Evolutionary conservation across 1,284 basidiomycete species (phyloP).

Genomic region (Rhodotorula sp.): DNA sequence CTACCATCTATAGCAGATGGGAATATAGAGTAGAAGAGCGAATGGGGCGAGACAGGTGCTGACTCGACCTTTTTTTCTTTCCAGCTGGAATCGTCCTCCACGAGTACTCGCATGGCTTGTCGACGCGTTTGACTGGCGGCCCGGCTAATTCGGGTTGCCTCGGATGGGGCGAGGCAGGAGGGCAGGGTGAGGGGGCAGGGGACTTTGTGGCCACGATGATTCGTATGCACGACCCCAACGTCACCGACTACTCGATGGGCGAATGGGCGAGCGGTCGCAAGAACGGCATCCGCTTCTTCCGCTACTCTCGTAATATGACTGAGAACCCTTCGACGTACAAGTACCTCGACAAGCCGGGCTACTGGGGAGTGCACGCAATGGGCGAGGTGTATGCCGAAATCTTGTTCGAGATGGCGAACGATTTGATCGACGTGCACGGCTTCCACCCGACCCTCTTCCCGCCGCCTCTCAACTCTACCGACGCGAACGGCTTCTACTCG

Average conservation of each 20-base stretch:
- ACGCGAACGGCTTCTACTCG: conserved; percentile 74
- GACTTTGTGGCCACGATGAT: conserved; percentile 40
- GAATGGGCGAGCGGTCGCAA: conserved; percentile 82
- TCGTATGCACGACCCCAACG: conserved; percentile 33
- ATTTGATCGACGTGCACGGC: conserved; percentile 68
- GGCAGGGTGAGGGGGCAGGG: conserved; percentile 64
- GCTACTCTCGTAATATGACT: conserved; percentile 64
- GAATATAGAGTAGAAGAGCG: too few relatives aligned
- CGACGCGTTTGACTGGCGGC: conserved; percentile 89
- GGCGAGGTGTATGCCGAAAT: conserved; percentile 96
- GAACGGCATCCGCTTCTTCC: conserved; percentile 80
- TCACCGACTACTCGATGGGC: conserved; percentile 64
- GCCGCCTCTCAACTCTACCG: conserved; percentile 56
- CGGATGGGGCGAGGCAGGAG: conserved; percentile 64
- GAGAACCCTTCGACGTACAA: conserved; percentile 90
- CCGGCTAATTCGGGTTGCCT: conserved; percentile 63
- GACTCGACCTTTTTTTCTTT: not conserved
- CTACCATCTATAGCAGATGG: too few relatives aligned
- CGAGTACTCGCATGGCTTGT: conserved; percentile 71
- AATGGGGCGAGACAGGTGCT: too few relatives aligned
- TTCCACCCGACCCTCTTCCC: conserved; percentile 77
- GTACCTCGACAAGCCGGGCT: conserved; percentile 89
- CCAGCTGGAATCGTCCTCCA: conserved; percentile 45
- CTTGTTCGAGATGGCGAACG: conserved; percentile 57
- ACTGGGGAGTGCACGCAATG: conserved; percentile 65